Percentiles rank a stretch among this genome's conserved stretches.
Evolutionary conservation across 2,329 filamentous ascomycete species (phyloP).

Genomic region (Massarina eburnea): DNA sequence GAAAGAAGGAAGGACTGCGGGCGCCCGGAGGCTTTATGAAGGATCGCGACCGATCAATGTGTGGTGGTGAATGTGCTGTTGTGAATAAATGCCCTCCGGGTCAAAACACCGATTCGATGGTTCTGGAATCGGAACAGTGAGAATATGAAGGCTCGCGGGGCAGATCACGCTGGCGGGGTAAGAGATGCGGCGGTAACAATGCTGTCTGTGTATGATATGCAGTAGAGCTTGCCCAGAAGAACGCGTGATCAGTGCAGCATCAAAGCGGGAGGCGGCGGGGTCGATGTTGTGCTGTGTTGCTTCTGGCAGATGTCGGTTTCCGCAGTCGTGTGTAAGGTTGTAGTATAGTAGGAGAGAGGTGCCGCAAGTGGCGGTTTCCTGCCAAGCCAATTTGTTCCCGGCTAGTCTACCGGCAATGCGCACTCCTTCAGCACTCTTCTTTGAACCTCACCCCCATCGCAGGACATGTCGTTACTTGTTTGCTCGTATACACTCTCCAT

Average conservation of each 20-base stretch:
- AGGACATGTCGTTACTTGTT: too few species aligned
- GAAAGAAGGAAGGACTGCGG: not conserved
- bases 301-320: not conserved
- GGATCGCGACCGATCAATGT: not conserved
- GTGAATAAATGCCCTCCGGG: too few species aligned
- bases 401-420: constrained; percentile 13
- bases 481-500: too few species aligned
- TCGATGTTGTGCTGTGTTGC: not conserved
- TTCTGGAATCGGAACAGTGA: not conserved
- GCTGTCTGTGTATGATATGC: not conserved
- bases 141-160: not conserved
- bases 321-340: constrained; percentile 21
- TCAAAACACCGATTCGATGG: not conserved
- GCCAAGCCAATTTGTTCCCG: constrained; percentile 17
- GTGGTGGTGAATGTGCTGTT: not conserved
- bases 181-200: not conserved
- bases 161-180: not conserved
- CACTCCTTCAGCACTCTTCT: not conserved
- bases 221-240: not conserved
- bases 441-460: not conserved
- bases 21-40: constrained; percentile 3
- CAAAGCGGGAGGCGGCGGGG: not conserved
- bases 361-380: constrained; percentile 26
- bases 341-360: constrained; percentile 13
- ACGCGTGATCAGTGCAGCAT: not conserved